Conservation (phyloP, 2,329 filamentous ascomycete species). For the Hypoxylon rubiginosum region DNA sequence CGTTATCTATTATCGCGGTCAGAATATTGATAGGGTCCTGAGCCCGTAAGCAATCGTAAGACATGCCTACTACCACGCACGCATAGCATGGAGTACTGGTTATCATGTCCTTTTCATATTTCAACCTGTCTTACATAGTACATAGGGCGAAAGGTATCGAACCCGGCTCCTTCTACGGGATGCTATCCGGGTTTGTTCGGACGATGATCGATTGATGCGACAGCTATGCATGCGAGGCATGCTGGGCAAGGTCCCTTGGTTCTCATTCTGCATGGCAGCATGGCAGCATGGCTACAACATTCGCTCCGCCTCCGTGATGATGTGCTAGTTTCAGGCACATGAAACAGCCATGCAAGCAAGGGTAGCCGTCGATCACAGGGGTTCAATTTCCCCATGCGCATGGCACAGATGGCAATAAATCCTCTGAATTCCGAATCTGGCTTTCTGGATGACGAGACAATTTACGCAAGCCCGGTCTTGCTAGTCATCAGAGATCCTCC, state of each 20-base stretch:
- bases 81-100: too few species aligned
- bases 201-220: constrained; percentile 36
- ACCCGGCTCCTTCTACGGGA: constrained; percentile 1
- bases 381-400: constrained; percentile 37
- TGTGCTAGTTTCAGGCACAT: constrained; percentile 45
- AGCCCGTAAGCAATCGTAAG: neutral
- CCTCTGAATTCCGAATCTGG: constrained; percentile 33
- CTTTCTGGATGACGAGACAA: constrained; percentile 17
- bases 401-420: constrained; percentile 36
- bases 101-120: too few species aligned
- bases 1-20: neutral
- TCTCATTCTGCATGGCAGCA: neutral
- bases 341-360: constrained; percentile 44
- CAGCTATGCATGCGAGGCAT: constrained; percentile 5
- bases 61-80: too few species aligned
- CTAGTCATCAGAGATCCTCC: constrained; percentile 28
- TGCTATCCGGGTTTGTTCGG: constrained; percentile 20
- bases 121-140: neutral
- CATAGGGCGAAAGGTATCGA: constrained; percentile 5
- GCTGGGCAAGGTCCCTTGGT: neutral
- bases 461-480: constrained; percentile 6
- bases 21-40: neutral
- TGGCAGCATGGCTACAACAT: constrained; percentile 9
- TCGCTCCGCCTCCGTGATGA: constrained; percentile 28
- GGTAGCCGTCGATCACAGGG: constrained; percentile 35